Base-by-base conservation (phyloP, 352 stramenopile species). In the Pythium vanterpoolii region DNA sequence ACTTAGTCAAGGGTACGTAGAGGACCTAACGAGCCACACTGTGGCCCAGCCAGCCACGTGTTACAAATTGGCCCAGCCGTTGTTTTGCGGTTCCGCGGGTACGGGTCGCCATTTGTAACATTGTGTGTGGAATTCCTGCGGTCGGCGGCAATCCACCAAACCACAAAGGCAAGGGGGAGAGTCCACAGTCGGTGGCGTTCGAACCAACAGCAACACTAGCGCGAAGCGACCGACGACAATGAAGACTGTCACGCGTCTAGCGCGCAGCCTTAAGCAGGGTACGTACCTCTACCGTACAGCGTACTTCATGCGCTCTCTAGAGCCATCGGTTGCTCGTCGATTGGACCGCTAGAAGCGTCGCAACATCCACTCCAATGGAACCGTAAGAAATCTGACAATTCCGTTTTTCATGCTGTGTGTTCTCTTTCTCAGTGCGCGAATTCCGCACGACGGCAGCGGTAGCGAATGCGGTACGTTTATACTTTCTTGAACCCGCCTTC, bases 201-300 rank as follows among this genome's bases (percentile, higher is more conserved):
- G 48, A 56, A 51, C 39, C 36, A 56, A n/a, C n/a, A n/a, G n/a
- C n/a, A n/a, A n/a, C n/a, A n/a, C n/a, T 43, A 31, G 30, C 42
- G 28, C 4, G 27, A 34, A 40, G 36, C 34, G 48, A 52, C 16
- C n/a, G 39, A 18, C 27, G 23, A 39, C n/a, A 11, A 69, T 69
- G 62, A 69, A 69, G 62, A 62, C 49, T 14, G 62, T 69, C 49
- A 40, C 62, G 62, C 62, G 62, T 16, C 52, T 69, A 27, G 62
- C 56, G 56, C 62, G 62, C 56, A 69, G 53, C 50, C 49, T 69
- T 50, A 64, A 69, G 62, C 62, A 69, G 36, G 62, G 62, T 69
- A 48, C 50, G 62, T 47, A 27, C 5, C 16, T 31, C 27, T n/a
- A 49, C 5, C 5, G 6, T 9, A 19, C 24, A 8, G 30, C 26